These are phyloP conservation scores for Russula abietina DNA, from an alignment of 768 basidiomycete genomes.

Conservation along the genomic window DNA sequence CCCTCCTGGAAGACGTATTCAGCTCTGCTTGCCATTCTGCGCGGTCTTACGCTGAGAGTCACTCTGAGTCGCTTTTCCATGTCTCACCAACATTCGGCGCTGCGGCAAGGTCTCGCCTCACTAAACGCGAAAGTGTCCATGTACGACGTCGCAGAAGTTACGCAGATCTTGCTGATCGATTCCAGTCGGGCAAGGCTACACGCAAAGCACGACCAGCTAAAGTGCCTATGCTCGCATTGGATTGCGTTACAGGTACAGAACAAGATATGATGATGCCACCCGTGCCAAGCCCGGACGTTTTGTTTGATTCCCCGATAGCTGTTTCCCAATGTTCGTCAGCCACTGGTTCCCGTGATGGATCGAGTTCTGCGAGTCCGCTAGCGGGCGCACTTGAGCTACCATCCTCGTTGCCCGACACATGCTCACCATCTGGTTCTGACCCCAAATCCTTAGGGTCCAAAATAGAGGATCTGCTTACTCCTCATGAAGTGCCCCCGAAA, in stretches of 20 bases:
- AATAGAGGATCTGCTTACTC: slow-evolving; percentile 26
- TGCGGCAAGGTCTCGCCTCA: slow-evolving; percentile 52
- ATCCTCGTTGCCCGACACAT: slow-evolving; percentile 22
- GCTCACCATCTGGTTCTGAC: slow-evolving; percentile 25
- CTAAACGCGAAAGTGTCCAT: slow-evolving; percentile 64
- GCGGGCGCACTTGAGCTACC: slow-evolving; percentile 23
- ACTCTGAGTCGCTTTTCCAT: slow-evolving; percentile 60
- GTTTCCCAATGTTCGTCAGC: slow-evolving; percentile 21
- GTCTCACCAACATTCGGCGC: slow-evolving; percentile 52
- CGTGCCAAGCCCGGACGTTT: slow-evolving; percentile 10
- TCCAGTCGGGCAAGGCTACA: background rate
- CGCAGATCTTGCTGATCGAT: slow-evolving; percentile 25
- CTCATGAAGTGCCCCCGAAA: slow-evolving; percentile 29
- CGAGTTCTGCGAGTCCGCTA: slow-evolving; percentile 11
- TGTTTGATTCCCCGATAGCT: slow-evolving; percentile 21
- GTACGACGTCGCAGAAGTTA: slow-evolving; percentile 54
- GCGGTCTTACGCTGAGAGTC: slow-evolving; percentile 56
- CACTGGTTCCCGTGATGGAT: slow-evolving; percentile 14
- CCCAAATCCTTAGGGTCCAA: slow-evolving; percentile 24
- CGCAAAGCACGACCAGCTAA: slow-evolving; percentile 8
- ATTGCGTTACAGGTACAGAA: slow-evolving; percentile 5
- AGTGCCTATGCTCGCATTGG: slow-evolving; percentile 12
- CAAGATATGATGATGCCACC: background rate
- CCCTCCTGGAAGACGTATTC: slow-evolving; percentile 72
- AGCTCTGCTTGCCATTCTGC: slow-evolving; percentile 67